Evolutionary conservation across 2,329 filamentous ascomycete genomes (phyloP), one percentile per base, ranked within the genome.

Genomic region (Ceratocystis albifundus): DNA sequence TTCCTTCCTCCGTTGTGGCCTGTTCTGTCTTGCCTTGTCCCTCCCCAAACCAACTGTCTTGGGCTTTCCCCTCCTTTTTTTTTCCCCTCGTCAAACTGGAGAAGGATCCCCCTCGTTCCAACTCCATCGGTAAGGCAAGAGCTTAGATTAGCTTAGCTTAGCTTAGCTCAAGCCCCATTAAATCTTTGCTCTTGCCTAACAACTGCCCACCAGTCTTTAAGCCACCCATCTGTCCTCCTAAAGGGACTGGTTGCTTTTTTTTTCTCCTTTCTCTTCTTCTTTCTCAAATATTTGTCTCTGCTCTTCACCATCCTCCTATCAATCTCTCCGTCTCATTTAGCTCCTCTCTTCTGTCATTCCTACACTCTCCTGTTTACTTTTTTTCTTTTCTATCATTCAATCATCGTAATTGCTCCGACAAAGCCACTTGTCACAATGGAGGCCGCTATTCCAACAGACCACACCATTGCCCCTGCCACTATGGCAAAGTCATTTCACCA

Each of bases 401-500:
- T 15, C 45, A 28, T 48, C 50, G n/a, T 25, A 12, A n/a, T 17
- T 64, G 12, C 48, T 20, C 36, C 28, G 1, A 63, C 62, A 63
- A 36, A 50, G 41, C 17, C 55, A 59, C 55, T n/a, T 32, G 55
- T 30, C 62, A 63, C 62, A 53, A 63, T 65, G 66, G 53, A 67
- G 30, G 50, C n/a, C 12, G 22, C 55, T 17, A 65, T 67, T 55
- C 66, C 66, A 32, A n/a, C 64, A 5, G 66, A 68, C 44, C 66
- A 65, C 61, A 68, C 64, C 25, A 68, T 68, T 44, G 64, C 66
- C 17, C 66, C 64, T 36, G 64, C 61, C 61, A 66, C 66, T 15
- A 68, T 66, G 62, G 64, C 66, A 30, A 68, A 68, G 64, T 68
- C 64, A 44, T 68, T 63, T 30, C 66, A 65, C 30, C 66, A 68